Base-by-base conservation (phyloP, 2,329 filamentous ascomycete genomes). In the Stromatinia cepivora region DNA sequence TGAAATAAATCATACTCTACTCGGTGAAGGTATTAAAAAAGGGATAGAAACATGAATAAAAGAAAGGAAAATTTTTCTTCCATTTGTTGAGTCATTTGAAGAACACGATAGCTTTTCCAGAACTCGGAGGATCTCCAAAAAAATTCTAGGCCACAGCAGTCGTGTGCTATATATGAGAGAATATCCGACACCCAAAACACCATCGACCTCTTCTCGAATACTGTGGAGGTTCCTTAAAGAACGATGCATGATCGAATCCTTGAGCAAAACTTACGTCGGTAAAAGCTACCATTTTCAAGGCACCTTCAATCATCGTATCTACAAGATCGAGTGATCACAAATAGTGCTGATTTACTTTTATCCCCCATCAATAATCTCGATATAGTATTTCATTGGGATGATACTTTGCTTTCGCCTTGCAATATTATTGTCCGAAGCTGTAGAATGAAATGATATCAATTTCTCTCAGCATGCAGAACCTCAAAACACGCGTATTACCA, bases 291-390 rank as follows among this genome's bases (percentile, higher is more conserved):
- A 72, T 58, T 9, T 71, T 66, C 20, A 72, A 8, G 17, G 64
- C 22, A 4, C 69, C 3, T 8, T 34, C 4, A 8, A 34, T 6
- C 25, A 71, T 63, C 31, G 34, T 36, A 7, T 65, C 63, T 7
- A 57, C n/a, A 39, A 70, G 46, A 36, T 57, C 56, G 59, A 66
- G 66, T 45, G 71, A 28, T 66, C 57, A 61, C 13, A 36, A 25
- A n/a, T 25, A 61, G 8, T 61, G 36, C 22, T 61, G 57, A 58
- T 73, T 67, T 45, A 65, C 52, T 25, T 63, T 68, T 17, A 73
- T n/a, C 69, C 1, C 69, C 54, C 22, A 64, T 59, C 57, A 70
- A 58, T 42, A 70, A 52, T 25, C 53, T 54, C 7, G 45, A 57
- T 57, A 57, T 67, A 62, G 66, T 68, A 9, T 66, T 48, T n/a